Conservation (phyloP, 2,329 filamentous ascomycete species). For the Verticillium nubilum region DNA sequence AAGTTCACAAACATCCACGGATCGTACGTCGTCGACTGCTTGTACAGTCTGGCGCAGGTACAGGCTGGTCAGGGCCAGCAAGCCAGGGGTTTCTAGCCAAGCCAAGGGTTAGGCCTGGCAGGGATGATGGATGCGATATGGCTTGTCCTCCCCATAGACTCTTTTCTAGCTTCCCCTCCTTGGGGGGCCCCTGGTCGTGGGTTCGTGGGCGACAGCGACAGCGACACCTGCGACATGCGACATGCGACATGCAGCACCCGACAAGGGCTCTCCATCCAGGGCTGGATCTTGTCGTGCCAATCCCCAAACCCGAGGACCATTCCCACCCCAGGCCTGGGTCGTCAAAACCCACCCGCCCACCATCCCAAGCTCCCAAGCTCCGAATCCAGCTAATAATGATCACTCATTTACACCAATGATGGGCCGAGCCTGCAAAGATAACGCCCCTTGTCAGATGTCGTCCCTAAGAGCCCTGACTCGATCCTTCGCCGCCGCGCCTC, state of each 20-base stretch:
- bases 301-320: neutral
- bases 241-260: neutral
- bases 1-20: neutral
- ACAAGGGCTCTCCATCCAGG: neutral
- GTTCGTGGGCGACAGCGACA: neutral
- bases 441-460: neutral
- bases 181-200: neutral
- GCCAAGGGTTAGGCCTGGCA: neutral
- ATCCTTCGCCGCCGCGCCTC: neutral
- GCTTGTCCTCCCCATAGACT: neutral
- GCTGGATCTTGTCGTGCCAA: neutral
- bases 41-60: neutral
- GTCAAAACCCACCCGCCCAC: neutral
- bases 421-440: slow-evolving; percentile 5
- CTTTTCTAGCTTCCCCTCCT: neutral
- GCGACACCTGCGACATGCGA: too few relatives aligned
- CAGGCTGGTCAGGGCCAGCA: neutral
- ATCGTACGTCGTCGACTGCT: neutral
- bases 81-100: neutral
- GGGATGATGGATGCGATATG: neutral
- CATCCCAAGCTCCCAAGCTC: neutral
- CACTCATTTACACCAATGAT: slow-evolving; percentile 10
- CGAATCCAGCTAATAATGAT: slow-evolving; percentile 13
- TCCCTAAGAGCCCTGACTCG: neutral
- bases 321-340: neutral